Base-by-base conservation (phyloP, 768 basidiomycete species). In the Gloeopeniophorella convolvens region DNA sequence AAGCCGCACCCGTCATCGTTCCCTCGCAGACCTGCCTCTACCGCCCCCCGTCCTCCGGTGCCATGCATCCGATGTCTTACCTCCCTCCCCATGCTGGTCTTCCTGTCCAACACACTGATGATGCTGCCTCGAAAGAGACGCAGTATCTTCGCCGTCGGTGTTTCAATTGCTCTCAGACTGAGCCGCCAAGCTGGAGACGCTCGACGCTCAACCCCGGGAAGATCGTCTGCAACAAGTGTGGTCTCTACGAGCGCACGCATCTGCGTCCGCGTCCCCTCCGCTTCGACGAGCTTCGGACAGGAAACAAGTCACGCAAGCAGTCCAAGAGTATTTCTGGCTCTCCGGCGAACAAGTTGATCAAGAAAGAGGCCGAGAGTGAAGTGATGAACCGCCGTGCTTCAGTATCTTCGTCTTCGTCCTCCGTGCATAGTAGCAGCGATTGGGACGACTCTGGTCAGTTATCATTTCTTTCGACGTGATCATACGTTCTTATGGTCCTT, bases 191-290 rank as follows among this genome's bases (percentile, higher is more conserved):
- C 21, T 92, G 89, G 89, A 83, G 89, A 46, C 80, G 89, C 37
- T 84, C 81, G 26, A 91, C 89, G 4, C 82, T 92, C 62, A 89
- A 89, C 66, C 87, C 86, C 0, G 89, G 89, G 57, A 92, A 92
- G 69, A 92, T 92, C 62, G 89, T 92, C 37, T 92, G 89, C 77
- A 92, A 92, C 76, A 92, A 92, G 72, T 92, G 89, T 57, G 89
- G 89, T 9, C 75, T 92, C 32, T 92, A 92, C 62, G 89, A 92
- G 67, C 86, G 89, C 62, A 92, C 89, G 11, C 89, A 92, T 58
- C 67, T 91, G 48, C 79, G 89, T 20, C 80, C 89, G 4, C 76
- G 89, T 11, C 89, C 89, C 7, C 73, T 90, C 15, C 83, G 89
- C 46, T 91, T 92, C 55, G 89, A 91, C 65, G 89, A 91, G 66